Evolutionary conservation across 805 yeast genomes (phyloP), one percentile per base, ranked within the genome.

Genomic region (Kodamaea restingae): DNA sequence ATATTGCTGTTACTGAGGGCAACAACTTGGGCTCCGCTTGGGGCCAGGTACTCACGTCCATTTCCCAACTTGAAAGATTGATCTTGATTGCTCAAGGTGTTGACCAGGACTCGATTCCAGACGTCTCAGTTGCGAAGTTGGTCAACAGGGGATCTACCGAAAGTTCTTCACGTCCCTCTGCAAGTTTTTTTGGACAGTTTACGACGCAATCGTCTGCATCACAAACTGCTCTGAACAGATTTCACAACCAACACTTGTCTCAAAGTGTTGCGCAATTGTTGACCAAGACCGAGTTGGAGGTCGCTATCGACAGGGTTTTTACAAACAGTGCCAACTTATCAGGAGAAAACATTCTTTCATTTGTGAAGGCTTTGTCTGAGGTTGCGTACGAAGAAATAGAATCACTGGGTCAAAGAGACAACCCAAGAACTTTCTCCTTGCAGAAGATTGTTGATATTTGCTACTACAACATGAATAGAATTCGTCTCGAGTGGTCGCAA

Each of bases 381-480:
- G 95, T 93, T 18, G 85, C 96, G 0, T 67, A 78, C 30, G 97
- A 90, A 53, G 99, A 93, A 60, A 88, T 93, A 45, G 88, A 85
- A 46, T 83, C 95, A 0, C 84, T 95, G 1, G 90, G 88, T 5
- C 80, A 79, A 53, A 81, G 90, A 32, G 70, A 75, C 5, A 80
- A 86, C 45, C 98, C 98, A 27, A 73, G 98, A 58, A 82, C 88
- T 63, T 95, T 87, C 56, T 86, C 98, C 0, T 66, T 93, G 46
- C 98, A 88, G 56, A 93, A 93, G 57, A 85, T 93, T 73, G 95
- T 93, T 38, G 98, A 95, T 62, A 95, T 93, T 31, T 91, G 97
- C 63, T 91, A 93, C 61, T 93, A 95, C 68, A 95, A 95, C 59
- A 93, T 93, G 97, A 80, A 80, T 36, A 84, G 98, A 68, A 90